phyloP scores from a whole-genome alignment of 306 rosid species.

The Lotus japonicus region DNA sequence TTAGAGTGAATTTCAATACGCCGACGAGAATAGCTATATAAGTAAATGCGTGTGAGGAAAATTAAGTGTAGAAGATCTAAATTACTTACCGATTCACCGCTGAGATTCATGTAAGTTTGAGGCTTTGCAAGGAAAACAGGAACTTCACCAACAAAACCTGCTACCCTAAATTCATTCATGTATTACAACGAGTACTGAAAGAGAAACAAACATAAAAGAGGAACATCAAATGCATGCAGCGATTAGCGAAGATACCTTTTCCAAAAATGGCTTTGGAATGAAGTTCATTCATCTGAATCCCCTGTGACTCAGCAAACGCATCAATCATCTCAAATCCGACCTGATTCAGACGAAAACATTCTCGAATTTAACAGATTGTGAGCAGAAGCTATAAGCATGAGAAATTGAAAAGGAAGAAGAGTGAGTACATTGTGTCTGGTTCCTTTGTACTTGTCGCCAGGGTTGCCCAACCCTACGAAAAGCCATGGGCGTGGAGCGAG shows the following conservation, averaged over 20 bases:
- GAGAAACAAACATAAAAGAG: not conserved
- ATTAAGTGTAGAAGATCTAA: not conserved
- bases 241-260: constrained; percentile 36
- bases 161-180: constrained; percentile 20
- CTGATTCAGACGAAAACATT: no score
- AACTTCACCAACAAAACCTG: constrained; percentile 75
- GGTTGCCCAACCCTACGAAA: constrained; percentile 82
- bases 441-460: constrained; percentile 73
- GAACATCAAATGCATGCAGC: not conserved
- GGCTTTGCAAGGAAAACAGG: constrained; percentile 92
- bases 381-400: not conserved
- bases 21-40: not conserved
- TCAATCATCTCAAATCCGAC: constrained; percentile 89
- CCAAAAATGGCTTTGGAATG: constrained; percentile 87
- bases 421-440: constrained; percentile 81
- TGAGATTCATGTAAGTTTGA: constrained; percentile 93
- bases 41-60: no score
- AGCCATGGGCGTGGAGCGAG: constrained; percentile 65
- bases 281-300: constrained; percentile 49
- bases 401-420: not conserved
- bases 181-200: constrained; percentile 9
- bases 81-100: constrained; percentile 89
- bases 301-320: constrained; percentile 63
- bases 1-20: not conserved
- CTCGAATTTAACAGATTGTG: not conserved